Percentiles rank a stretch among this genome's conserved stretches.
Conservation (phyloP, 164 flowering plant species). For the Umbilicus rupestris region DNA sequence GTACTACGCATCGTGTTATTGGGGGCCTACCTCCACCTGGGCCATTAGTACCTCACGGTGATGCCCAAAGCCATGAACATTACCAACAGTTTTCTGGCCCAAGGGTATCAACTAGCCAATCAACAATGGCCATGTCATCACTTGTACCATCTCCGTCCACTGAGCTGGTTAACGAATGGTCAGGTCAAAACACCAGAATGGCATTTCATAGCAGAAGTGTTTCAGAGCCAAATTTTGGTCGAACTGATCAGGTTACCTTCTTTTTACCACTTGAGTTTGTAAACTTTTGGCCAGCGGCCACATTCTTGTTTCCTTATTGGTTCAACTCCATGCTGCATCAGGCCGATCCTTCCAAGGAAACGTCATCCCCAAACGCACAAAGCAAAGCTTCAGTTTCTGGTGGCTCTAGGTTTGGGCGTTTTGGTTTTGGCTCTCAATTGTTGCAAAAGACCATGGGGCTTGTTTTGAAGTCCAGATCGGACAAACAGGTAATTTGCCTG, state of each 20-base stretch:
- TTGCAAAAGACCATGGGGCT: slow-evolving; percentile 82
- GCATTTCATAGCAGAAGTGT: slow-evolving; percentile 62
- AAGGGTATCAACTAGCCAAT: slow-evolving; percentile 59
- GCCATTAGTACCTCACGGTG: slow-evolving; percentile 33
- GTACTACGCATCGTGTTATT: slow-evolving; percentile 79
- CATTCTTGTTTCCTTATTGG: neutral
- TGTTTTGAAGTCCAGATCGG: slow-evolving; percentile 59
- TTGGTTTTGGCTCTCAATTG: slow-evolving; percentile 65
- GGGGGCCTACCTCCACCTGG: slow-evolving; percentile 85
- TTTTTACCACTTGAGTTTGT: neutral
- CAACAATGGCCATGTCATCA: slow-evolving; percentile 72
- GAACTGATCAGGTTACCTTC: slow-evolving; percentile 23
- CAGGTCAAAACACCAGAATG: slow-evolving; percentile 38
- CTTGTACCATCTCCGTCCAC: slow-evolving; percentile 69
- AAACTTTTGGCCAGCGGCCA: no score
- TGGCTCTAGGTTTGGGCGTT: slow-evolving; percentile 65
- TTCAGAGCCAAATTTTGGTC: slow-evolving; percentile 91
- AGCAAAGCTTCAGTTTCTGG: slow-evolving; percentile 35
- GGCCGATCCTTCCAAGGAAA: slow-evolving; percentile 41
- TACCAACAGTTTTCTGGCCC: slow-evolving; percentile 28
- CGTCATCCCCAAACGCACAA: slow-evolving; percentile 27
- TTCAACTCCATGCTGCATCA: slow-evolving; percentile 16
- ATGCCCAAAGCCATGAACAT: slow-evolving; percentile 32
- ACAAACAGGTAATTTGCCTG: slow-evolving; percentile 44
- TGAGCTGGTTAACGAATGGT: slow-evolving; percentile 74